Evolutionary conservation across 345 rosid species (phyloP).

Genomic region (Rhizophora mangle): DNA sequence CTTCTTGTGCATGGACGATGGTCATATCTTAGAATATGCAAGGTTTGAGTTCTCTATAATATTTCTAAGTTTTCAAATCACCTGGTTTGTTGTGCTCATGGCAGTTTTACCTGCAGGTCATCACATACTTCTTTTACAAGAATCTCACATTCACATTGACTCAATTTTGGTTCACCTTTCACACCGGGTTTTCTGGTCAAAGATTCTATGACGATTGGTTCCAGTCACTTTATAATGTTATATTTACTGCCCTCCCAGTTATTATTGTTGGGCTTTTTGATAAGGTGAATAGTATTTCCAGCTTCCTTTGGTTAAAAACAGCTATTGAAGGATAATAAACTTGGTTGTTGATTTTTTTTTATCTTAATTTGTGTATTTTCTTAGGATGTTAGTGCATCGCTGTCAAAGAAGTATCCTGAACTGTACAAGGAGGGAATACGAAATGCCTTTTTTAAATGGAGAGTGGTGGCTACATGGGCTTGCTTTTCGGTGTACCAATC

Average conservation of each 20-base stretch:
- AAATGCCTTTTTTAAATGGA: constrained; percentile 84
- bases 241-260: constrained; percentile 92
- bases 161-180: constrained; percentile 99
- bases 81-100: constrained; percentile 10
- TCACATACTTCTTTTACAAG: constrained; percentile 98
- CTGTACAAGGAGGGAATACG: constrained; percentile 88
- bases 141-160: constrained; percentile 95
- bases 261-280: constrained; percentile 92
- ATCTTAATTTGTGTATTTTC: constrained; percentile 6
- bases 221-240: constrained; percentile 89
- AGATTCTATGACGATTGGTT: constrained; percentile 99
- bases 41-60: constrained; percentile 45
- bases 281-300: constrained; percentile 51
- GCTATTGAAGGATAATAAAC: not conserved
- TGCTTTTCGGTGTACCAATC: constrained; percentile 87
- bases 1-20: constrained; percentile 99
- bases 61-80: constrained; percentile 16
- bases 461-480: constrained; percentile 88
- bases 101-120: constrained; percentile 64
- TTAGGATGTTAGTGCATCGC: constrained; percentile 93
- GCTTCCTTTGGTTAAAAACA: not conserved
- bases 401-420: constrained; percentile 94
- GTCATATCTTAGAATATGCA: constrained; percentile 98
- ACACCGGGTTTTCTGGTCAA: constrained; percentile 98
- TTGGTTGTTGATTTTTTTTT: constrained; percentile 5